A percentile compares a stretch with the other conserved stretches of the same genome.
Conservation (phyloP, 345 rosid genomes). For the Kandelia obovata region DNA sequence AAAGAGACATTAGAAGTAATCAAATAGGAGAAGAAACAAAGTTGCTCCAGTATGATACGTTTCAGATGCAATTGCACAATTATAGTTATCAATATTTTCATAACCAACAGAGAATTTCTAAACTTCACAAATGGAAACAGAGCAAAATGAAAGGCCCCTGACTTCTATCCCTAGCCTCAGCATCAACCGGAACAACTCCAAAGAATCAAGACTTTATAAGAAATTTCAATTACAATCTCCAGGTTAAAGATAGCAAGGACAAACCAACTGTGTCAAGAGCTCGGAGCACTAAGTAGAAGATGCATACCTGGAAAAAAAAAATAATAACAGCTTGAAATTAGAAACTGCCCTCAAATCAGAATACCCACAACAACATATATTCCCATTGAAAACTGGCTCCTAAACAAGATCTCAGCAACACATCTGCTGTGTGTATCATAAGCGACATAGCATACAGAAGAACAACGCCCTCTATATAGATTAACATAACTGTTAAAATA, state of each 20-base stretch:
- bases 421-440: neutral
- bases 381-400: neutral
- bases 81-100: too few relatives aligned
- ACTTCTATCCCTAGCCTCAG: too few relatives aligned
- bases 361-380: neutral
- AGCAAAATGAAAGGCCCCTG: too few relatives aligned
- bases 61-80: too few relatives aligned
- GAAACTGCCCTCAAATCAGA: neutral
- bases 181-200: neutral
- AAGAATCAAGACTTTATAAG: neutral
- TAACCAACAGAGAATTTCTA: too few relatives aligned
- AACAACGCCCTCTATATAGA: neutral
- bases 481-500: neutral
- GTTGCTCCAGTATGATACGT: too few relatives aligned
- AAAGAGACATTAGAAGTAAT: conserved; percentile 13
- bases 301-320: conserved; percentile 55
- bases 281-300: conserved; percentile 83
- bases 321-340: neutral
- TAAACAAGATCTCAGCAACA: neutral
- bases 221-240: neutral
- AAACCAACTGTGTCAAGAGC: conserved; percentile 90
- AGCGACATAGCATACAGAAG: neutral
- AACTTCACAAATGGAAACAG: too few relatives aligned
- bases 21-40: conserved; percentile 1
- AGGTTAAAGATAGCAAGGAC: conserved; percentile 15